phyloP scores from a whole-genome alignment of 2,329 filamentous ascomycete species.

The Calonectria ilicicola region DNA sequence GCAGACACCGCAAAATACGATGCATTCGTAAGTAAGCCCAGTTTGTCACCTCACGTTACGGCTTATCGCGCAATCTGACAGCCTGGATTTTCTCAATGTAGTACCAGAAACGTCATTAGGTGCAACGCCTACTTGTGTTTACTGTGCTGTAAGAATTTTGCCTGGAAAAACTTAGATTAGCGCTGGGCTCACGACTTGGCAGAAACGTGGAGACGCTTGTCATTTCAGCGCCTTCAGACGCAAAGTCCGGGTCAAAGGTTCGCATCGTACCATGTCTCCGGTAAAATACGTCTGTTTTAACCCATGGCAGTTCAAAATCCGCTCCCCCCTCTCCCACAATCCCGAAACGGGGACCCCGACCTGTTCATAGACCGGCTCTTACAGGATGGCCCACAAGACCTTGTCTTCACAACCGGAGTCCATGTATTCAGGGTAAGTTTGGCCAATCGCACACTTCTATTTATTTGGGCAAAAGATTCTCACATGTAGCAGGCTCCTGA shows the following conservation, averaged over 20 bases:
- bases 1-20: conserved; percentile 37
- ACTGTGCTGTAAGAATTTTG: not conserved
- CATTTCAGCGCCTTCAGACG: conserved; percentile 1
- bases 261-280: not conserved
- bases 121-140: not conserved
- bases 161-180: not conserved
- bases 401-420: not conserved
- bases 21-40: conserved; percentile 36
- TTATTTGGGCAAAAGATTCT: not conserved
- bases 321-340: not conserved
- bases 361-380: not conserved
- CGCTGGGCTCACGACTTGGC: not conserved
- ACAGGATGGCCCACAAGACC: not conserved
- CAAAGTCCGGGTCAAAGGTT: conserved; percentile 1
- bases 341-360: not conserved
- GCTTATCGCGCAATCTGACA: not conserved
- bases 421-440: not conserved
- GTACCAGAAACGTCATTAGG: not conserved
- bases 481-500: not conserved
- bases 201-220: conserved; percentile 1
- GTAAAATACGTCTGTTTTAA: not conserved
- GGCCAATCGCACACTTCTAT: not conserved
- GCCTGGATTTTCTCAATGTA: not conserved
- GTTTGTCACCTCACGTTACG: too few relatives aligned
- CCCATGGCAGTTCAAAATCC: not conserved